Evolutionary conservation across 257 asterid species (phyloP).

Genomic region (Fraxinus pennsylvanica): DNA sequence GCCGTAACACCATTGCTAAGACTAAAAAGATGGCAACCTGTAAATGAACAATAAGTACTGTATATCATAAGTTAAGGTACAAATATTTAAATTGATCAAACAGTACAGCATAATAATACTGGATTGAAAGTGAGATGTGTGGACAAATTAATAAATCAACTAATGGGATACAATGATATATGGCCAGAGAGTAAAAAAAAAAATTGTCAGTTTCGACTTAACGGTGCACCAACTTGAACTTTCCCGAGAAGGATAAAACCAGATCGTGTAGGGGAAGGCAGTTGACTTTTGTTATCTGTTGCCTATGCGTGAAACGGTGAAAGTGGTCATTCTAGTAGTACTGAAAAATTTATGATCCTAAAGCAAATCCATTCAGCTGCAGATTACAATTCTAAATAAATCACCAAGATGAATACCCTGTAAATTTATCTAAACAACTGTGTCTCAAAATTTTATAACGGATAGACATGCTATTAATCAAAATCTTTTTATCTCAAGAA

Average conservation of each 20-base stretch:
- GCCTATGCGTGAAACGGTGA: background rate
- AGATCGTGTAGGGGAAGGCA: background rate
- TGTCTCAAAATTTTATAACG: background rate
- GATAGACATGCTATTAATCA: background rate
- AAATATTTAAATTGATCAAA: background rate
- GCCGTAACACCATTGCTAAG: slow-evolving; percentile 69
- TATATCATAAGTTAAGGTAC: background rate
- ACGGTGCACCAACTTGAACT: background rate
- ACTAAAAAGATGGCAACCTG: slow-evolving; percentile 82
- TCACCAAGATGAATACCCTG: background rate
- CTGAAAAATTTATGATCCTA: background rate
- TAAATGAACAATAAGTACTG: background rate
- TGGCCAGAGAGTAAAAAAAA: background rate
- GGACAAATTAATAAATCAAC: background rate
- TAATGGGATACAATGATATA: background rate
- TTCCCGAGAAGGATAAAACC: background rate
- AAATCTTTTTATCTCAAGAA: background rate
- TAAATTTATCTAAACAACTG: background rate
- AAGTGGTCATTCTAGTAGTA: background rate
- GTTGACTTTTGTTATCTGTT: background rate
- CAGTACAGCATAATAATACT: background rate
- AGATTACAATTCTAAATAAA: background rate
- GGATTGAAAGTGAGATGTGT: background rate
- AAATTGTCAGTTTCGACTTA: background rate
- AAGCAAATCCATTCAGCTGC: background rate